Base-by-base conservation (phyloP, 2,329 filamentous ascomycete species). In the Diaporthe longicolla region DNA sequence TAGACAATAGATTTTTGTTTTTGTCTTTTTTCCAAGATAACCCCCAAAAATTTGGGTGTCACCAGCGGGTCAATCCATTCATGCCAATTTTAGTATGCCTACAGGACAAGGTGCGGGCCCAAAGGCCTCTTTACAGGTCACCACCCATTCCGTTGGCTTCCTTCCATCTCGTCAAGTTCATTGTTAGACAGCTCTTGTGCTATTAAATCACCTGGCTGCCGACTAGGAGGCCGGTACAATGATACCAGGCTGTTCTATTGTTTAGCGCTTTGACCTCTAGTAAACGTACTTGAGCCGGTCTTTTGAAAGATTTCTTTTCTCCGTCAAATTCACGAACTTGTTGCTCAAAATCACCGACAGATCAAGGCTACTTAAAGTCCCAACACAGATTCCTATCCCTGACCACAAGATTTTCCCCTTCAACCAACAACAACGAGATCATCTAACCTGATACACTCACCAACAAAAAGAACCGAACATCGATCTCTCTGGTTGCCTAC, bases 81-180 rank as follows among this genome's bases (percentile, higher is more conserved):
- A 32, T 52, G 32, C 63, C 48, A 54, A 68, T 26, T 68, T 54
- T 68, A 68, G 63, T 19, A 54, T 40, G 21, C 48, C 48, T 29
- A 11, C 21, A 26, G 4, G 45, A 68, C 21, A 21, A 40, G 17
- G 17, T 24, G 8, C 32, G 19, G 10, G 48, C 48, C 63, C n/a
- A 19, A 54, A 19, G 63, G 63, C 29, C 63, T 24, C 63, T 54
- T 65, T 21, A 10, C 21, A 15, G 63, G 63, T 13, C 48, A 26
- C 48, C 37, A n/a, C 19, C 32, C 63, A 35, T 68, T 54, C 48
- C 29, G n/a, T 24, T 21, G 21, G 32, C 32, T 54, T 68, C 63
- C 63, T 68, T 21, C 63, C 32, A 21, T 3, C n/a, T 3, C n/a
- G 9, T 54, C 32, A 11, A 54, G 15, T 40, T 17, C 63, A 66